These are phyloP conservation scores for Diddensiella transvaalensis DNA, from an alignment of 805 yeast genomes.

Conservation along the genomic window DNA sequence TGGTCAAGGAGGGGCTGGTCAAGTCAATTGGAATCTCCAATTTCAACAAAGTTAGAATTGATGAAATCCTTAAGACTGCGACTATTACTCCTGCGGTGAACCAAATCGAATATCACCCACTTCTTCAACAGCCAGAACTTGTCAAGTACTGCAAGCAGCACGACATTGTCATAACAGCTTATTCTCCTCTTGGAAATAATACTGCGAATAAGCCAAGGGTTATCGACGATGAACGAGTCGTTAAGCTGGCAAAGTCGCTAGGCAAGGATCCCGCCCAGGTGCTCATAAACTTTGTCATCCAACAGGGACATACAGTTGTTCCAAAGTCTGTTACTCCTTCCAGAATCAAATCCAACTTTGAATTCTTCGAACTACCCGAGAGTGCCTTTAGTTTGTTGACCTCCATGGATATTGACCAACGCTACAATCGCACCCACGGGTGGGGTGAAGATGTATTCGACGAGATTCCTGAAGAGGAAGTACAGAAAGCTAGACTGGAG, in stretches of 20 bases:
- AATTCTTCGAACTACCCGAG: conserved; percentile 45
- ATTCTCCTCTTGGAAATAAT: conserved; percentile 51
- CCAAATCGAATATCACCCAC: conserved; percentile 59
- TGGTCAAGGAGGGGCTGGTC: conserved; percentile 49
- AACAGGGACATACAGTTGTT: conserved; percentile 53
- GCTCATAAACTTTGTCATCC: conserved; percentile 13
- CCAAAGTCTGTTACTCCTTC: conserved; percentile 69
- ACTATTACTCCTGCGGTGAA: conserved; percentile 58
- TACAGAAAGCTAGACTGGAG: too few relatives aligned
- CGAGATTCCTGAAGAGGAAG: conserved; percentile 24
- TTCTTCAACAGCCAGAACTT: conserved; percentile 47
- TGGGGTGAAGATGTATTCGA: conserved; percentile 32
- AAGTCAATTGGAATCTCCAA: conserved; percentile 76
- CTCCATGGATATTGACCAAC: conserved; percentile 23
- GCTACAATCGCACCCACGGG: conserved; percentile 29
- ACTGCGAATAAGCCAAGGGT: conserved; percentile 18
- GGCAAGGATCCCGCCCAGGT: conserved; percentile 55
- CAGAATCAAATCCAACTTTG: conserved; percentile 59
- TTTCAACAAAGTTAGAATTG: conserved; percentile 58
- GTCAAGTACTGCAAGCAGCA: conserved; percentile 42
- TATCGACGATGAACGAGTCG: conserved; percentile 52
- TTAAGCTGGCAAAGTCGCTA: conserved; percentile 51
- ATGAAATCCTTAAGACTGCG: conserved; percentile 52
- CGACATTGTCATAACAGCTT: conserved; percentile 54
- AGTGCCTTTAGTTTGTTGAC: too few relatives aligned